phyloP scores from a whole-genome alignment of 73 alveolate genomes.

The Paramecium caudatum region DNA sequence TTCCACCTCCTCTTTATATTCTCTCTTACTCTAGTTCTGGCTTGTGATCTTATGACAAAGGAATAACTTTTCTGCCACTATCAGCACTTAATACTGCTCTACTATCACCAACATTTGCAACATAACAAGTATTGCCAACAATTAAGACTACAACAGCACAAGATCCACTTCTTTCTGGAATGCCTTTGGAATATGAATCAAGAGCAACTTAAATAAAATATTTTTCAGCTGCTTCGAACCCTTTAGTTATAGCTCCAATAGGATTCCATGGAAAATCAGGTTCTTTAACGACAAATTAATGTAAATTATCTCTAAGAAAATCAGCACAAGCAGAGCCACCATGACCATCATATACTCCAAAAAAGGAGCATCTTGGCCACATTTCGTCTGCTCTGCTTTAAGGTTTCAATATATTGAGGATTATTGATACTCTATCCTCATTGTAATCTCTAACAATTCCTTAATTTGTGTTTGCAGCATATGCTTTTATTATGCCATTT shows the following conservation, averaged over 20 bases:
- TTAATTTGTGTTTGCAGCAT: conserved; percentile 97
- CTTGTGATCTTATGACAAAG: conserved; percentile 94
- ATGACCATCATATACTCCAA: conserved; percentile 99
- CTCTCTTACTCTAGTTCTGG: conserved; percentile 94
- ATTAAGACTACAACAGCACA: conserved; percentile 93
- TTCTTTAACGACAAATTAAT: conserved; percentile 83
- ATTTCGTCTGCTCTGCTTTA: conserved; percentile 68
- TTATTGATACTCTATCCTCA: conserved; percentile 97
- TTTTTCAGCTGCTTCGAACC: conserved; percentile 92
- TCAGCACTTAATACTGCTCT: conserved; percentile 89
- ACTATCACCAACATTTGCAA: conserved; percentile 97
- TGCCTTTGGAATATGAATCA: conserved; percentile 79
- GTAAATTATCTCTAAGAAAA: conserved; percentile 95
- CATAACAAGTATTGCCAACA: conserved; percentile 92
- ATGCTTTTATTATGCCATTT: conserved; percentile 92
- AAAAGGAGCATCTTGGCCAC: conserved; percentile 97
- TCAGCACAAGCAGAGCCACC: conserved; percentile 98
- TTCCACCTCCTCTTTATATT: conserved; percentile 93
- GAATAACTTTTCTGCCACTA: conserved; percentile 80
- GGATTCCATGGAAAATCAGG: conserved; percentile 87
- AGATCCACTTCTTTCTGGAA: conserved; percentile 95
- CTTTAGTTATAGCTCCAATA: conserved; percentile 91
- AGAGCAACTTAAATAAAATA: conserved; percentile 90
- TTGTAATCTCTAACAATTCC: conserved; percentile 97
- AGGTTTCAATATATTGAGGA: conserved; percentile 88